Base-by-base conservation (phyloP, 2,329 filamentous ascomycete species). In the Orbilia blumenaviensis region DNA sequence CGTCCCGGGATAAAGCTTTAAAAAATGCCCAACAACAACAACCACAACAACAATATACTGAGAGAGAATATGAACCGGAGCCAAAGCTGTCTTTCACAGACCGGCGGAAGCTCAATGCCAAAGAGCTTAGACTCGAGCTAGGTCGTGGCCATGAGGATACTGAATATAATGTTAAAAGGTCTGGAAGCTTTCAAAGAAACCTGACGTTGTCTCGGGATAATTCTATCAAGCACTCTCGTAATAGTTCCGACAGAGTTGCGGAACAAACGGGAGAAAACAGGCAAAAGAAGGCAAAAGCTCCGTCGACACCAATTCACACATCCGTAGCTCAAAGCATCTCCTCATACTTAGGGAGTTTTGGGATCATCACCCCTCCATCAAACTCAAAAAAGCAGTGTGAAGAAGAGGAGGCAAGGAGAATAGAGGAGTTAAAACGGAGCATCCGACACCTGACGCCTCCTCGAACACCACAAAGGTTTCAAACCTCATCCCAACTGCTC, bases 381-480 rank as follows among this genome's bases (percentile, higher is more conserved):
- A 76, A 25, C 27, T 68, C 58, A 10, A 66, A 52, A 50, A 76
- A 69, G 41, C 56, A 60, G 32, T 64, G 50, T 18, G 64, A 69
- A 18, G 72, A 76, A 42, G 50, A 56, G 4, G 63, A 66, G 14
- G 48, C 32, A 14, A 76, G 25, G 54, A 60, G 67, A 10, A 27
- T 66, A 16, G 54, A 69, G 5, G 72, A 69, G 12, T 29, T 68
- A 12, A 76, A 76, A 58, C 56, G 63, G 27, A 69, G 56, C 32
- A 76, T 76, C 16, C 63, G 27, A 16, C 72, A 76, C 50, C 21
- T 76, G 16, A 76, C 72, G n/a, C 72, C 72, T 0, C 72, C 72
- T 29, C 64, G 60, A 29, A 76, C 72, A 16, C 72, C 72, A 10
- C 58, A 66, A 10, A 46, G 48, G 32, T 41, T 38, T 8, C 23